Evolutionary conservation across 441 rosid genomes (phyloP).

Genomic region (Breynia disticha): DNA sequence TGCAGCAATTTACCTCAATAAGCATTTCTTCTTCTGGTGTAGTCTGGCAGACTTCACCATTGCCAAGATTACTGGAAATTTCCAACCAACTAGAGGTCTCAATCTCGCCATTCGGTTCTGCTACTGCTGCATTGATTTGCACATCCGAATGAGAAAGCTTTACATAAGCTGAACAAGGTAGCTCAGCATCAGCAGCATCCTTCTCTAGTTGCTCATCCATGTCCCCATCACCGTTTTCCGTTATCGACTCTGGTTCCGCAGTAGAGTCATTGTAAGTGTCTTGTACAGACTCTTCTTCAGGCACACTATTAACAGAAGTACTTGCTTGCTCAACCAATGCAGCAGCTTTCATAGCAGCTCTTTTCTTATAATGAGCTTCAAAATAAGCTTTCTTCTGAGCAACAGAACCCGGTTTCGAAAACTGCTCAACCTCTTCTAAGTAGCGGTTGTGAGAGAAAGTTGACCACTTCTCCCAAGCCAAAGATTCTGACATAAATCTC

Average conservation of each 20-base stretch:
- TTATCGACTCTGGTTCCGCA: slow-evolving; percentile 13
- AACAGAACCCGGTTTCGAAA: slow-evolving; percentile 75
- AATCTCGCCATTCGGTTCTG: slow-evolving; percentile 12
- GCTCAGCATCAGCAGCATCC: slow-evolving; percentile 15
- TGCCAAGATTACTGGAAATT: slow-evolving; percentile 18
- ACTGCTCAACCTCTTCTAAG: slow-evolving; percentile 76
- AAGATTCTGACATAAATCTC: slow-evolving; percentile 59
- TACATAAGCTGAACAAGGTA: slow-evolving; percentile 12
- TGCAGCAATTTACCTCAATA: slow-evolving; percentile 32
- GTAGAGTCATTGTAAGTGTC: slow-evolving; percentile 9
- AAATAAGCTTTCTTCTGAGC: slow-evolving; percentile 85
- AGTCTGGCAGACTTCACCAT: slow-evolving; percentile 9
- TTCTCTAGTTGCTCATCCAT: slow-evolving; percentile 16
- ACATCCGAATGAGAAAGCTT: slow-evolving; percentile 9
- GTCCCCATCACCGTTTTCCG: slow-evolving; percentile 7
- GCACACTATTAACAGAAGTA: slow-evolving; percentile 11
- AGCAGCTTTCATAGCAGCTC: slow-evolving; percentile 52
- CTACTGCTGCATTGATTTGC: slow-evolving; percentile 17
- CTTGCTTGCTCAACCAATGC: slow-evolving; percentile 26
- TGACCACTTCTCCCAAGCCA: slow-evolving; percentile 91
- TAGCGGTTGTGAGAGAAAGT: slow-evolving; percentile 74
- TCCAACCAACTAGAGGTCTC: slow-evolving; percentile 18
- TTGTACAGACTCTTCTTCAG: slow-evolving; percentile 14
- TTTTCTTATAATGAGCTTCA: slow-evolving; percentile 68
- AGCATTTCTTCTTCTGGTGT: slow-evolving; percentile 19